These are phyloP conservation scores for Talaromyces atroroseus DNA, from an alignment of 2,329 filamentous ascomycete genomes.

Conservation along the genomic window DNA sequence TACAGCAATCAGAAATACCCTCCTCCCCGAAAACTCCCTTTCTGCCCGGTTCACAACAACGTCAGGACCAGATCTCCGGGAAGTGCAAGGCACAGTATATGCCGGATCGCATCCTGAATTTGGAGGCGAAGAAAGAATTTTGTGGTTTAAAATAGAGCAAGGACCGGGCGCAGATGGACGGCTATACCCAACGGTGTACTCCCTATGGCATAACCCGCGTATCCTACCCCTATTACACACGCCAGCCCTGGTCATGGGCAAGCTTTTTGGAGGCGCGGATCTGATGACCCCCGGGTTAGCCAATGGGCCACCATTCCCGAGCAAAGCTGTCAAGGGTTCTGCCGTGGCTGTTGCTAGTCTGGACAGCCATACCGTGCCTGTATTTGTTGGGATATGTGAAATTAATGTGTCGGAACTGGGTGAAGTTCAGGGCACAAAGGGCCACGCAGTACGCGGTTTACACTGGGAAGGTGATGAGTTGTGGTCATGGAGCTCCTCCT, in stretches of 20 bases:
- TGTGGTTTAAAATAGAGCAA: slow-evolving; percentile 61
- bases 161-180: slow-evolving; percentile 37
- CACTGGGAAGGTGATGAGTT: slow-evolving; percentile 66
- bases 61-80: slow-evolving; percentile 55
- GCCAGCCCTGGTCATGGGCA: slow-evolving; percentile 53
- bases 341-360: slow-evolving; percentile 60
- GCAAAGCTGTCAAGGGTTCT: slow-evolving; percentile 53
- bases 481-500: slow-evolving; percentile 58
- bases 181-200: slow-evolving; percentile 54
- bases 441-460: slow-evolving; percentile 59
- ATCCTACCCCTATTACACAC: slow-evolving; percentile 62
- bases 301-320: slow-evolving; percentile 59
- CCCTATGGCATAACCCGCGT: slow-evolving; percentile 59
- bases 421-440: slow-evolving; percentile 56
- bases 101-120: slow-evolving; percentile 52
- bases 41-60: slow-evolving; percentile 63
- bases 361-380: slow-evolving; percentile 55
- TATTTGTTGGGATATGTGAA: slow-evolving; percentile 60
- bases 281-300: slow-evolving; percentile 64
- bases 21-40: slow-evolving; percentile 59
- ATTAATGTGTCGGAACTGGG: slow-evolving; percentile 54
- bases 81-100: slow-evolving; percentile 60
- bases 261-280: slow-evolving; percentile 60
- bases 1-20: slow-evolving; percentile 49
- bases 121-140: slow-evolving; percentile 50